Evolutionary conservation across 208 protist species (phyloP), one percentile per base, ranked within the genome.

Genomic region (Crithidia acanthocephali): DNA sequence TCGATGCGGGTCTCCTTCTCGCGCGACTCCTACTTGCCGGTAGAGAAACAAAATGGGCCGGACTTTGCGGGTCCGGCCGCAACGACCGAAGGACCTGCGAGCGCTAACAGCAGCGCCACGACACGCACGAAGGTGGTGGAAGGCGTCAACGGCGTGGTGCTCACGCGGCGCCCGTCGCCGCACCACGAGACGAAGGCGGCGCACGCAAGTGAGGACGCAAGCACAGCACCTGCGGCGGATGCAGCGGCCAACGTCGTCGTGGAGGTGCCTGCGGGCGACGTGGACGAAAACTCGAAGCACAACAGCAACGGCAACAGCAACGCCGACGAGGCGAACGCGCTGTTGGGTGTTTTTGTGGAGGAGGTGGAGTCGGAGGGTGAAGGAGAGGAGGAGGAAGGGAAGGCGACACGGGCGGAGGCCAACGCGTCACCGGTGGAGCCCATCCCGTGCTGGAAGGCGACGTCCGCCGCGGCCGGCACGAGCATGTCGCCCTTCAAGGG

Each of bases 401-500:
- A 13, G 16, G 28, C 23, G 5, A n/a, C 50, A 32, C 6, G 15
- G n/a, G 30, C 15, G 40, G 25, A 16, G 25, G 33, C 44, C 11
- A 2, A 23, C 1, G 47, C 28, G 16, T 16, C 30, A n/a, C 22
- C 50, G 7, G 48, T 32, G 20, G 50, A 35, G 1, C 47, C 32
- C 23, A 58, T 58, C 23, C 48, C 62, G n/a, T 28, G 33, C 48
- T 68, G 62, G 62, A 68, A 58, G 33, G 48, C 62, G 8, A 35
- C 62, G 2, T 77, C 68, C 2, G 72, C 81, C 25, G 72, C 76
- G 15, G 73, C 76, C 5, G 73, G 73, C 1, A 63, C 76, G 11
- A 60, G 55, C 20, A 30, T 79, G 30, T 63, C 76, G 5, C 72
- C 72, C 0, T 58, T 86, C 56, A 76, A 86, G 20, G 63, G 69